Evolutionary conservation across 371 early-diverging fungal species (phyloP), one percentile per base, ranked within the genome.

Genomic region (Zychaea mexicana): DNA sequence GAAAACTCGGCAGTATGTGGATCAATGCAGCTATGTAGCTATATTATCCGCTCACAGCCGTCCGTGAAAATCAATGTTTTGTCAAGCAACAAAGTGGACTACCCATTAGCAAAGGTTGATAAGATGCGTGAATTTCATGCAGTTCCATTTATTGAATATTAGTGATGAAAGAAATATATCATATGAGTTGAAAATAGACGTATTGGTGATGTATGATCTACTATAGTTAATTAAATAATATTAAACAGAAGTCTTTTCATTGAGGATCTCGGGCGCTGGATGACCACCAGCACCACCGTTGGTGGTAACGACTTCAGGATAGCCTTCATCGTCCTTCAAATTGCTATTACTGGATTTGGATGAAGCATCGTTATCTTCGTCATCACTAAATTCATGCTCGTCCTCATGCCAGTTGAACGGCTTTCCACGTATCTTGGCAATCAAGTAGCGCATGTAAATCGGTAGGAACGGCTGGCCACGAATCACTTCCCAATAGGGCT

Each of bases 401-500:
- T 76, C 72, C 31, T 67, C 46, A 36, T 72, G 31, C 73, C 73
- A 73, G n/a, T 74, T 66, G 28, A 78, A 74, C 2, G 65, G 58
- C 30, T 57, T 38, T 21, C 79, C 76, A 9, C 61, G 69, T 6
- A 55, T 36, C 45, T 73, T 74, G 52, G 77, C 77, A 53, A 62
- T 17, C 17, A 77, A 17, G 49, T 57, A 80, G n/a, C 73, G 81
- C 8, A 77, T 69, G 76, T 78, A 81, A 12, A 53, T 46, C 28
- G 81, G 81, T 7, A 66, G 54, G 49, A 81, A 76, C 8, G 78
- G 61, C 22, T 70, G 64, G 28, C 73, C 64, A 21, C 77, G 49
- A 3, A 69, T 76, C 57, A 72, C 67, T 15, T 72, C 74, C 81
- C 81, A 81, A 78, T 78, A 81, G 52, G 78, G 67, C 62, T 81